Base-by-base conservation (phyloP, 495 filamentous ascomycete genomes). In the Astrocystis sublimbata region DNA sequence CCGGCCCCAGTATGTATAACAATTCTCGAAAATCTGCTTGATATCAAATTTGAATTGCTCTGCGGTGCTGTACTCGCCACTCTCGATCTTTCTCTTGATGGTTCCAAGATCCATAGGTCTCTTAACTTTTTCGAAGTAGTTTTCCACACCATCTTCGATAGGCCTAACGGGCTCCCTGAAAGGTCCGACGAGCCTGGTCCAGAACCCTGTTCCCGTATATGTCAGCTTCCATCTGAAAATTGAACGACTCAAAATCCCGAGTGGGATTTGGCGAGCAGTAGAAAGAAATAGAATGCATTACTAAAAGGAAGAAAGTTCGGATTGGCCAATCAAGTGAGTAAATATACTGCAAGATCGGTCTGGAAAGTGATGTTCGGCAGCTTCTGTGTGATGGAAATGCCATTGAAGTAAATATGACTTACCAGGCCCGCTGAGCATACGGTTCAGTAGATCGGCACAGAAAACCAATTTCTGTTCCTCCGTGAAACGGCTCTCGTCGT, bases 121-220 rank as follows among this genome's bases (percentile, higher is more conserved):
- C 54, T 72, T 72, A 42, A 82, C 58, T 58, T 81, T 79, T 1
- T 76, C 69, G n/a, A 77, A 57, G 61, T 82, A 82, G 60, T 81
- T 77, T 10, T 78, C 78, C 19, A 81, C 78, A 8, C 73, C 77
- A 59, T 82, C 79, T 40, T 72, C 61, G 8, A 65, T 63, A 4
- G 79, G 79, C 52, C 74, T 69, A 7, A 82, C 79, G 26, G 79
- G 79, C 19, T 80, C 73, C 10, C 74, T 76, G 65, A 82, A 84
- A 8, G 79, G 79, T 0, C 80, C 79, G 7, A 85, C 81, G 2
- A 83, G 75, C 7, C 82, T 80, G n/a, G 82, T 85, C 82, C 82
- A 85, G 68, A 81, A 85, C 17, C 81, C 79, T 82, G 59, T 41
- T 30, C 6, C 46, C 13, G 33, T 55, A 15, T n/a, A 26, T 23